phyloP scores from a whole-genome alignment of 2,329 filamentous ascomycete genomes.

The Colletotrichum spinosum region DNA sequence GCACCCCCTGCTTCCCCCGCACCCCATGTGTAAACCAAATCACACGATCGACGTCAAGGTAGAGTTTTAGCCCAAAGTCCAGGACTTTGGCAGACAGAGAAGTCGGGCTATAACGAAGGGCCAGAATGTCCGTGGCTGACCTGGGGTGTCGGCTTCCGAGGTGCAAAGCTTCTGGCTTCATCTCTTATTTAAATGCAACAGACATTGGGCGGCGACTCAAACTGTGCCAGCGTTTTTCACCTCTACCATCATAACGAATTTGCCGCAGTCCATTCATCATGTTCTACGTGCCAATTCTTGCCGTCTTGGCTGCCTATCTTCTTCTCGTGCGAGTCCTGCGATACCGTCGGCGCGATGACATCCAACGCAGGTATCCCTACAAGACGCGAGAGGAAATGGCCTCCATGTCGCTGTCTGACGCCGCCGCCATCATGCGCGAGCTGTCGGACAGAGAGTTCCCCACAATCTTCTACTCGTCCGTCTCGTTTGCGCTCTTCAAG shows the following conservation, averaged over 20 bases:
- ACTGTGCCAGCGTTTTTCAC: too few species aligned
- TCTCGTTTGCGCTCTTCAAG: constrained; percentile 71
- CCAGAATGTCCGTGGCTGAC: too few species aligned
- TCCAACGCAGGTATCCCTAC: constrained; percentile 10
- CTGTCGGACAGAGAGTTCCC: constrained; percentile 67
- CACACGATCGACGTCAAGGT: constrained; percentile 22
- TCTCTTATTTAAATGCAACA: too few species aligned
- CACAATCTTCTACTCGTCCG: constrained; percentile 58
- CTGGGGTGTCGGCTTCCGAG: too few species aligned
- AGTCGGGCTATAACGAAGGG: background rate
- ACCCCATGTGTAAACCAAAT: constrained; percentile 11
- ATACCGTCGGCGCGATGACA: constrained; percentile 20
- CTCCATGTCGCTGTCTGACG: constrained; percentile 23
- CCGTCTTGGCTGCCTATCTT: background rate
- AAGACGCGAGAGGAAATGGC: constrained; percentile 28
- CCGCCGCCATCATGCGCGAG: constrained; percentile 49
- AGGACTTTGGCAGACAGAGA: background rate
- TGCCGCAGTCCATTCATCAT: background rate
- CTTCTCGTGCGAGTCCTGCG: constrained; percentile 6
- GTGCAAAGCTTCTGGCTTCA: too few species aligned
- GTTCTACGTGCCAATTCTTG: background rate
- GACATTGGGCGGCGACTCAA: too few species aligned
- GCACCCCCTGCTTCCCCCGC: constrained; percentile 7
- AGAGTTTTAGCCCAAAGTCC: background rate
- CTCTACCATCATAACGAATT: too few species aligned